Conservation (phyloP, 495 filamentous ascomycete genomes). For the Xylaria cubensis region DNA sequence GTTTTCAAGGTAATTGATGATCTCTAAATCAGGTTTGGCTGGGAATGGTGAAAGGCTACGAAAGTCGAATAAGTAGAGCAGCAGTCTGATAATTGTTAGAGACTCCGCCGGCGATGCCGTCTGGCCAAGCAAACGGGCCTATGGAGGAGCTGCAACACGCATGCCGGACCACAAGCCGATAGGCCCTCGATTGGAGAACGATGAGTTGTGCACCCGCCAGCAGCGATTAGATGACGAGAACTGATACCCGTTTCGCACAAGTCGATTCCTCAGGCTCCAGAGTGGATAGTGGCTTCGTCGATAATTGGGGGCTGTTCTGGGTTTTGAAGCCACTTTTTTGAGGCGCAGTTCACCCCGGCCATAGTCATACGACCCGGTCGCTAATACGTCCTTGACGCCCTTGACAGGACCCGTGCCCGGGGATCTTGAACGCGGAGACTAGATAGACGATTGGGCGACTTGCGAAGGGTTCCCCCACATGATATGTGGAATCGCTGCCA, state of each 20-base stretch:
- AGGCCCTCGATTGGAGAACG: not conserved
- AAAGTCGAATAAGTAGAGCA: not conserved
- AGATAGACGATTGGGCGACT: slow-evolving; percentile 38
- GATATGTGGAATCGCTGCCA: slow-evolving; percentile 22
- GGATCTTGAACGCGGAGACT: slow-evolving; percentile 23
- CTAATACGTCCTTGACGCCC: slow-evolving; percentile 15
- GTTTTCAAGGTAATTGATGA: slow-evolving; percentile 1
- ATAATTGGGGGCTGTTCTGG: slow-evolving; percentile 31
- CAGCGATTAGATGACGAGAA: slow-evolving; percentile 5
- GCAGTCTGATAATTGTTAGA: slow-evolving; percentile 43
- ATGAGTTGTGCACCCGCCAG: slow-evolving; percentile 2
- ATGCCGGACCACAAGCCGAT: slow-evolving; percentile 23
- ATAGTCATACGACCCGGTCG: slow-evolving; percentile 35
- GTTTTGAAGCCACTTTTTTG: slow-evolving; percentile 40
- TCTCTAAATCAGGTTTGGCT: not conserved
- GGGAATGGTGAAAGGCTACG: not conserved
- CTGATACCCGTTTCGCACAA: slow-evolving; percentile 17
- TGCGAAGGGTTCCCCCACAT: slow-evolving; percentile 40
- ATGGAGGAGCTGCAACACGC: slow-evolving; percentile 13
- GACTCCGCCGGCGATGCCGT: slow-evolving; percentile 44
- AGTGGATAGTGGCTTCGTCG: slow-evolving; percentile 29
- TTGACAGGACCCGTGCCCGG: slow-evolving; percentile 7
- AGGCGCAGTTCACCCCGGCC: slow-evolving; percentile 36
- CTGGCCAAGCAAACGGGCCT: slow-evolving; percentile 5
- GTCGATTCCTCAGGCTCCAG: slow-evolving; percentile 35